These are phyloP conservation scores for Rhizopogon salebrosus DNA, from an alignment of 768 basidiomycete genomes.

Conservation along the genomic window DNA sequence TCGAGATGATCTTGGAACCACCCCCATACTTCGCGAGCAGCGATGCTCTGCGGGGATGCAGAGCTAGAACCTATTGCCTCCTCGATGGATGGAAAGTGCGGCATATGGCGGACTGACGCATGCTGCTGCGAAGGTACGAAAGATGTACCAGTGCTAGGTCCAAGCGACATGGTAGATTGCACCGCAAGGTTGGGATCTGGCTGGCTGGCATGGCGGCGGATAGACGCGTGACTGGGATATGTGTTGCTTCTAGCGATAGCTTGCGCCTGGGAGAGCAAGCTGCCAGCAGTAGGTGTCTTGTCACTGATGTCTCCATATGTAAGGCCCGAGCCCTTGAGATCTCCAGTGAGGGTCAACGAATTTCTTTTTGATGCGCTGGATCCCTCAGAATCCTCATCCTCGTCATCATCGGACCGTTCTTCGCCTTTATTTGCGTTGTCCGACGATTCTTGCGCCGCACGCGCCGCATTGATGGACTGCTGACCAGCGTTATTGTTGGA, in stretches of 20 bases:
- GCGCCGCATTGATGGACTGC: constrained; percentile 68
- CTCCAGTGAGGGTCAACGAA: constrained; percentile 61
- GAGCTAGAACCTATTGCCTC: constrained; percentile 76
- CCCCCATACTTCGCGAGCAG: constrained; percentile 83
- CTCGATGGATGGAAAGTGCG: constrained; percentile 81
- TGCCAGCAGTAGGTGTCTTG: constrained; percentile 83
- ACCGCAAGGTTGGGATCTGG: constrained; percentile 52
- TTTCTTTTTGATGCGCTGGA: constrained; percentile 72
- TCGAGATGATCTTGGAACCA: constrained; percentile 93
- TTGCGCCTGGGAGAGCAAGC: constrained; percentile 73
- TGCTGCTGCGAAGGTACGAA: constrained; percentile 44
- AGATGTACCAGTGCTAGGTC: constrained; percentile 39
- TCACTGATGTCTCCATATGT: constrained; percentile 68
- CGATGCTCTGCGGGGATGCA: constrained; percentile 70
- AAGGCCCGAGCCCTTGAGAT: constrained; percentile 47
- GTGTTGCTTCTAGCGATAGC: constrained; percentile 49
- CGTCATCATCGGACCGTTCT: constrained; percentile 77
- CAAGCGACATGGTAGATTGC: constrained; percentile 53
- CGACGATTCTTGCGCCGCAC: constrained; percentile 64
- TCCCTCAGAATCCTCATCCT: constrained; percentile 82
- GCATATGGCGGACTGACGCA: constrained; percentile 68
- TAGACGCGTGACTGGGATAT: constrained; percentile 68
- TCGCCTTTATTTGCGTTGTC: constrained; percentile 56
- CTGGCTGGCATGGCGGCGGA: constrained; percentile 62
- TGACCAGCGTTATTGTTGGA: constrained; percentile 84